phyloP scores from a whole-genome alignment of 2,329 filamentous ascomycete genomes.

The Colletotrichum lindemuthianum region DNA sequence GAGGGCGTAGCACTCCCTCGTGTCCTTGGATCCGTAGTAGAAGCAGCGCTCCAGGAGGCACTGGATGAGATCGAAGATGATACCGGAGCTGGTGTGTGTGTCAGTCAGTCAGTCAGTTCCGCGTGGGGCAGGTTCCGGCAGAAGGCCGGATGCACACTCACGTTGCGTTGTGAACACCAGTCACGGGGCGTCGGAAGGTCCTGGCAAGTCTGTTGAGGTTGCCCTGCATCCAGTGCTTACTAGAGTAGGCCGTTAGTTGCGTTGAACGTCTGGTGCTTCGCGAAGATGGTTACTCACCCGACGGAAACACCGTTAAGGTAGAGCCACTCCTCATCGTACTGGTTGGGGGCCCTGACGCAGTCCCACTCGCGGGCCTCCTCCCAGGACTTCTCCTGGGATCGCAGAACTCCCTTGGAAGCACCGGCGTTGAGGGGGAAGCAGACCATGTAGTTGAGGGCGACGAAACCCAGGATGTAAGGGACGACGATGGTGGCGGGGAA shows the following conservation, averaged over 20 bases:
- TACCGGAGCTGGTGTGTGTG: slow-evolving; percentile 57
- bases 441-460: slow-evolving; percentile 60
- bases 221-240: slow-evolving; percentile 72
- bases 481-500: slow-evolving; percentile 60
- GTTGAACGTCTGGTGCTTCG: no score
- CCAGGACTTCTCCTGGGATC: slow-evolving; percentile 47
- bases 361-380: no score
- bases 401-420: slow-evolving; percentile 55
- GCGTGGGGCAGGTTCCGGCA: background rate
- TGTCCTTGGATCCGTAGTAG: slow-evolving; percentile 75
- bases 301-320: slow-evolving; percentile 79
- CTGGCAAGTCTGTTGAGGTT: slow-evolving; percentile 77
- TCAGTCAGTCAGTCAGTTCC: no score
- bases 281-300: slow-evolving; percentile 54
- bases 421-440: slow-evolving; percentile 60
- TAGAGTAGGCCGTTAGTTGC: slow-evolving; percentile 39
- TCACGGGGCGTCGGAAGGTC: slow-evolving; percentile 76
- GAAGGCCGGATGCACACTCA: background rate
- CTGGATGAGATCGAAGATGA: slow-evolving; percentile 82
- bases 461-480: slow-evolving; percentile 52
- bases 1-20: slow-evolving; percentile 68
- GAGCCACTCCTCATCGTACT: slow-evolving; percentile 78
- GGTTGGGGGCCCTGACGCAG: slow-evolving; percentile 37
- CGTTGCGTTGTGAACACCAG: slow-evolving; percentile 81
- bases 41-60: slow-evolving; percentile 82